Evolutionary conservation across 106 monocot species (phyloP), one percentile per base, ranked within the genome.

Genomic region (Chionographis japonica): DNA sequence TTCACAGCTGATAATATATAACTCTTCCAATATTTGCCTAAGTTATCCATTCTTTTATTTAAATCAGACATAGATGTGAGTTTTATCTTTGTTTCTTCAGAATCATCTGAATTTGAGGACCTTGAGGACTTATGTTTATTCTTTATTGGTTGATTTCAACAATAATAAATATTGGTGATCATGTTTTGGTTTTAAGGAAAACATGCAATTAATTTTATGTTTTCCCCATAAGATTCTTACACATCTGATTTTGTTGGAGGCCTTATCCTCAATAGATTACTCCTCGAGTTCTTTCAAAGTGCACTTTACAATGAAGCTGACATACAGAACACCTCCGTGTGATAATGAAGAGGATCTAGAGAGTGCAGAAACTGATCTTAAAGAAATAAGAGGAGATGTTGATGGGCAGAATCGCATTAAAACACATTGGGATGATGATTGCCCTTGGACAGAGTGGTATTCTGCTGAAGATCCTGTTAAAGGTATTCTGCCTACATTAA

Each of bases 381-480:
- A 61, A 57, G 79, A 85, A 72, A 42, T 65, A 73, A 62, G 50
- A 61, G 74, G 73, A 56, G 84, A 75, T 51, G 65, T 13, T 53
- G 64, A 67, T 70, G 62, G 36, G 15, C 35, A 54, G 11, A 77
- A 58, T 62, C 75, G 56, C 53, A 65, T 77, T 8, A 87, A 79
- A 39, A 76, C 69, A 53, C 84, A 83, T 68, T 97, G 97, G 97
- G 97, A 97, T 79, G 86, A 90, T 89, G 85, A 87, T 79, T 97
- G 87, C 55, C 92, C 97, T 75, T 97, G 97, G 97, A 68, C 89
- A 76, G 87, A 87, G 59, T 97, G 97, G 97, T 97, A 92, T 80
- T 97, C 92, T 83, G 86, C 89, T 63, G 97, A 97, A 76, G 97
- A 97, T 85, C 92, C 92, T 68, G 52, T 97, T 39, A 85, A 73